A percentile compares a stretch with the other conserved stretches of the same genome.
Conservation (phyloP, 1,139 yeast species). For the Yamadazyma conglobata region DNA sequence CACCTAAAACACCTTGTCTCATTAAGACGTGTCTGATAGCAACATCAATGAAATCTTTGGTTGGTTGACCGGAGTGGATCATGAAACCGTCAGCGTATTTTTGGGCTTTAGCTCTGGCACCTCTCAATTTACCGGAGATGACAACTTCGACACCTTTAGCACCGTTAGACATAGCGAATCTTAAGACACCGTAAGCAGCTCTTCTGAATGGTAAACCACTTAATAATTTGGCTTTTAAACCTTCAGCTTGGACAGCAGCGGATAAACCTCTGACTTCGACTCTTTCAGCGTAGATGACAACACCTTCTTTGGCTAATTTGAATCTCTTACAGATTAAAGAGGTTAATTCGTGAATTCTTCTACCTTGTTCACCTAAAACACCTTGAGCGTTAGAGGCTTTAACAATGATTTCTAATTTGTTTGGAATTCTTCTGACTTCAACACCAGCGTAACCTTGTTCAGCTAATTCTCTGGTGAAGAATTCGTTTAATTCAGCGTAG, state of each 20-base stretch:
- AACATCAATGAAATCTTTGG: conserved; percentile 95
- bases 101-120: conserved; percentile 99
- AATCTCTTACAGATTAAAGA: conserved; percentile 98
- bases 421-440: conserved; percentile 98
- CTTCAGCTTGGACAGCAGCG: conserved; percentile 99
- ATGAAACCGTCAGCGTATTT: conserved; percentile 99
- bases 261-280: conserved; percentile 99
- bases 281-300: conserved; percentile 97
- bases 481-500: conserved; percentile 99
- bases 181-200: conserved; percentile 99
- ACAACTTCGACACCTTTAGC: conserved; percentile 99
- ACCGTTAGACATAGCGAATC: conserved; percentile 99
- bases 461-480: conserved; percentile 99
- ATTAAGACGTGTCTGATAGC: conserved; percentile 99
- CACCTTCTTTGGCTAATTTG: conserved; percentile 92
- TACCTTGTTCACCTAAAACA: conserved; percentile 99
- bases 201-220: conserved; percentile 99
- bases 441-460: conserved; percentile 99
- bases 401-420: conserved; percentile 97
- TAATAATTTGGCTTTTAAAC: conserved; percentile 95
- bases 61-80: conserved; percentile 99
- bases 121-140: conserved; percentile 98
- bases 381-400: conserved; percentile 99
- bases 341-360: conserved; percentile 99
- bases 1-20: conserved; percentile 99